Conservation (phyloP, 2,329 filamentous ascomycete species). For the Botryotinia globosa region DNA sequence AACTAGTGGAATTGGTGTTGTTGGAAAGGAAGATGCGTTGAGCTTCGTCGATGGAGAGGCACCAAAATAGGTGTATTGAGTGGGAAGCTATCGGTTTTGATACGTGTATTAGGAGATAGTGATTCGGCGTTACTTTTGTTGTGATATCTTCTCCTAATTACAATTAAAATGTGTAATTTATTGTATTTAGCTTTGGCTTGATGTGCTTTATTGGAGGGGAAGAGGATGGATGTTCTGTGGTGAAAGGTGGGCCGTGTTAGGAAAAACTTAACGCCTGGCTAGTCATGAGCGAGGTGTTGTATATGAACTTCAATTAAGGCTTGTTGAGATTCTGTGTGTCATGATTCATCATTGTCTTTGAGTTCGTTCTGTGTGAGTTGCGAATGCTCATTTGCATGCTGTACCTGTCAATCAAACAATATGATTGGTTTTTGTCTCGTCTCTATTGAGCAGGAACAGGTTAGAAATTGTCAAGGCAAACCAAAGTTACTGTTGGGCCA, state of each 20-base stretch:
- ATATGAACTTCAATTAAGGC: not conserved
- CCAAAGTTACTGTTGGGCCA: no score
- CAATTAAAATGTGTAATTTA: not conserved
- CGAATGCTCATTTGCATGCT: not conserved
- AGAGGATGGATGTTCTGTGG: not conserved
- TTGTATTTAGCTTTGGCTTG: not conserved
- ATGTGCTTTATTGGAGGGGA: not conserved
- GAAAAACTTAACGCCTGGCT: not conserved
- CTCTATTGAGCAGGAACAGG: not conserved
- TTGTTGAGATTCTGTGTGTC: not conserved
- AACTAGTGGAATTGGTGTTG: constrained; percentile 90
- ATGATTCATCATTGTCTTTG: not conserved
- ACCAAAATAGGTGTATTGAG: constrained; percentile 28
- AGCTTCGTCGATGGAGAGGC: constrained; percentile 88
- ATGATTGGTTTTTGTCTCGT: not conserved
- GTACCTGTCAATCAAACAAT: not conserved
- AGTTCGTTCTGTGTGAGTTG: not conserved
- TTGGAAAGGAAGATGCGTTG: constrained; percentile 80
- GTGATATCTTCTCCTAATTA: not conserved
- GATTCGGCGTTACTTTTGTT: not conserved
- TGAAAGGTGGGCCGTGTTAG: not conserved
- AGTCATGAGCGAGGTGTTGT: not conserved
- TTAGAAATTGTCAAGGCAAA: not conserved
- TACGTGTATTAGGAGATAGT: not conserved
- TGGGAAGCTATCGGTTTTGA: not conserved